Base-by-base conservation (phyloP, 2,329 filamentous ascomycete species). In the Clarireedia hainanense region DNA sequence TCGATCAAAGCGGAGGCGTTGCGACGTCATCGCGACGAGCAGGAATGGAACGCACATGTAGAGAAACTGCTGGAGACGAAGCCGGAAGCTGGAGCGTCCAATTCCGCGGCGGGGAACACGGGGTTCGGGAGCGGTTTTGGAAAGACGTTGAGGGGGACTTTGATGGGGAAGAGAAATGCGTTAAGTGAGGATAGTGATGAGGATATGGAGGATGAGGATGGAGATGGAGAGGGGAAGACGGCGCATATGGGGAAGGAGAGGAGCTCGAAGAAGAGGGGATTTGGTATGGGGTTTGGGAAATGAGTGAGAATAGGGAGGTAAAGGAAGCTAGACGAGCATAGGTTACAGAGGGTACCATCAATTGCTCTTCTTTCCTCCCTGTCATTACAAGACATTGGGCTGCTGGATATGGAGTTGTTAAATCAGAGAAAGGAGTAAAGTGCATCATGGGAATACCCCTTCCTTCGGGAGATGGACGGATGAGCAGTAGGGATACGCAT, bases 1-100 rank as follows among this genome's bases (percentile, higher is more conserved):
- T 75, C 72, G 34, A 84, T 96, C 59, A 84, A 81, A 62, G 70
- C 71, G 1, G 74, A 76, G 1, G 86, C 87, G 1, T 72, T 75
- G 27, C 70, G 72, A 48, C 76, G 83, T 15, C 77, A 80, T 42
- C 74, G 69, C 10, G 67, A 69, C 39, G 65, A 70, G 45, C 43
- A 47, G n/a, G 66, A 68, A n/a, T 68, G 66, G 67, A 57, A 58
- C 24, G 56, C 57, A 2, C 57, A 65, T 14, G 58, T 69, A 0
- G 64, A 68, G 56, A 62, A 59, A 24, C 37, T 69, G 37, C 23
- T 64, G 7, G 63, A 66, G 74, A 30, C 6, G 27, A 37, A 49
- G 30, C 14, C 27, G 23, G 20, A 12, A 15, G 20, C 1, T 1
- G 12, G 14, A 23, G 20, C 2, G 14, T 17, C 20, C 14, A 15